phyloP scores from a whole-genome alignment of 1,139 yeast genomes.

The Yamadazyma membranifaciens region DNA sequence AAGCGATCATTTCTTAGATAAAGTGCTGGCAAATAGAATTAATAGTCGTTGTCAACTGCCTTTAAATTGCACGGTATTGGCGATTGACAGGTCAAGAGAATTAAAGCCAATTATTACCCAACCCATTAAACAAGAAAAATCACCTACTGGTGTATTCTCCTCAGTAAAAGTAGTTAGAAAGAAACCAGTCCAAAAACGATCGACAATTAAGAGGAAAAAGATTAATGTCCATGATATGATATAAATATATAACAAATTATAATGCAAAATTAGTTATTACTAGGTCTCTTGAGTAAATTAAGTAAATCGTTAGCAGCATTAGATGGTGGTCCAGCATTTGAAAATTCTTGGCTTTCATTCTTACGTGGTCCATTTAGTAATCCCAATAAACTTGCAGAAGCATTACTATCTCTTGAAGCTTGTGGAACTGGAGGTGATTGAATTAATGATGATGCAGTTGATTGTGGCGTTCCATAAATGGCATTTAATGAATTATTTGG shows the following conservation, averaged over 20 bases:
- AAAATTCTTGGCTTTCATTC: slow-evolving; percentile 7
- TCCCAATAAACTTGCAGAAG: slow-evolving; percentile 18
- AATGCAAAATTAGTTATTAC: slow-evolving; percentile 1
- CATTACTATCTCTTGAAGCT: slow-evolving; percentile 9
- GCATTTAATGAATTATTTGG: slow-evolving; percentile 6
- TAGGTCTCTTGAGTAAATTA: slow-evolving; percentile 12
- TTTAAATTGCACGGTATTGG: slow-evolving; percentile 6
- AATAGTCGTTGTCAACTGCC: slow-evolving; percentile 5
- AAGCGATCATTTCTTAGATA: slow-evolving; percentile 7
- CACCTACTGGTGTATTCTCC: slow-evolving; percentile 5
- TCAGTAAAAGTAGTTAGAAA: slow-evolving; percentile 6
- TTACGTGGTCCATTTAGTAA: slow-evolving; percentile 13
- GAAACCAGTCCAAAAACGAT: slow-evolving; percentile 5
- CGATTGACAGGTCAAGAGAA: slow-evolving; percentile 9
- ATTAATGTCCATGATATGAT: slow-evolving; percentile 5
- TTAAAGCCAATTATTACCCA: slow-evolving; percentile 4
- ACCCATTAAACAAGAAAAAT: background rate
- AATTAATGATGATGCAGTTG: background rate
- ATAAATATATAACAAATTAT: background rate
- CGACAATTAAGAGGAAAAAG: slow-evolving; percentile 8
- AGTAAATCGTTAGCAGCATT: slow-evolving; percentile 16
- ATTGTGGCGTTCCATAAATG: slow-evolving; percentile 10
- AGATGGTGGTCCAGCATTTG: slow-evolving; percentile 8
- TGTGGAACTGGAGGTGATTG: slow-evolving; percentile 2
- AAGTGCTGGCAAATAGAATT: slow-evolving; percentile 9